A percentile compares a stretch with the other conserved stretches of the same genome.
phyloP scores from a whole-genome alignment of 768 basidiomycete species.

The Tubosaeta sp. region DNA sequence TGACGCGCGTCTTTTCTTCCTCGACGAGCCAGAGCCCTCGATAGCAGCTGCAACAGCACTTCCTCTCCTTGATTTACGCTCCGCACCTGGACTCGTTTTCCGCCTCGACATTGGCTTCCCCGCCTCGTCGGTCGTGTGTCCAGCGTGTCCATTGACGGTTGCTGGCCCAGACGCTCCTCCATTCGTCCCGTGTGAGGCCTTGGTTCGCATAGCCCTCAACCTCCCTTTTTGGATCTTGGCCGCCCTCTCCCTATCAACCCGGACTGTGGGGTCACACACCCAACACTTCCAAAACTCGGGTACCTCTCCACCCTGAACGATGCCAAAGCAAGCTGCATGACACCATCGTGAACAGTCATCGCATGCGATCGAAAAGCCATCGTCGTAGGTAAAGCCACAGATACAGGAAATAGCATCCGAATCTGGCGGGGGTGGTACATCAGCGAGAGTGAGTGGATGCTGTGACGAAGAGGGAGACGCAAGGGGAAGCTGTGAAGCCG shows the following conservation, averaged over 20 bases:
- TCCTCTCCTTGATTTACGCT: constrained; percentile 35
- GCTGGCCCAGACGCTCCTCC: constrained; percentile 16
- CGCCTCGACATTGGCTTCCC: constrained; percentile 29
- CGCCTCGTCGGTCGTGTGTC: constrained; percentile 14
- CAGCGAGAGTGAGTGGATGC: constrained; percentile 12
- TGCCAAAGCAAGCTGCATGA: constrained; percentile 75
- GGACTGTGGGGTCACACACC: constrained; percentile 48
- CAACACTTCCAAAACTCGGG: constrained; percentile 81
- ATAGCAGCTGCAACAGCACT: constrained; percentile 34
- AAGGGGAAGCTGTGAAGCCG: constrained; percentile 11
- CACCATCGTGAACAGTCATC: constrained; percentile 81
- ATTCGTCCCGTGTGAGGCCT: constrained; percentile 24
- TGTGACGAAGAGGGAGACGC: constrained; percentile 21
- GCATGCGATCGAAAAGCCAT: constrained; percentile 84
- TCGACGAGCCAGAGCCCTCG: constrained; percentile 30
- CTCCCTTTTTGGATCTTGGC: constrained; percentile 42
- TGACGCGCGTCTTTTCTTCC: constrained; percentile 38
- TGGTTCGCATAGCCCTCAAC: constrained; percentile 29
- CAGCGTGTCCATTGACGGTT: constrained; percentile 17
- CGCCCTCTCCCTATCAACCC: constrained; percentile 47
- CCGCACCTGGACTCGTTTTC: constrained; percentile 37
- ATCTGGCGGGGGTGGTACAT: constrained; percentile 26
- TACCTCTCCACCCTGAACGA: constrained; percentile 47
- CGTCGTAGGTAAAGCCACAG: constrained; percentile 69
- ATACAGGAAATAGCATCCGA: constrained; percentile 64